These are phyloP conservation scores for Sphaerobolus stellatus DNA, from an alignment of 1,284 basidiomycete species.

Conservation along the genomic window DNA sequence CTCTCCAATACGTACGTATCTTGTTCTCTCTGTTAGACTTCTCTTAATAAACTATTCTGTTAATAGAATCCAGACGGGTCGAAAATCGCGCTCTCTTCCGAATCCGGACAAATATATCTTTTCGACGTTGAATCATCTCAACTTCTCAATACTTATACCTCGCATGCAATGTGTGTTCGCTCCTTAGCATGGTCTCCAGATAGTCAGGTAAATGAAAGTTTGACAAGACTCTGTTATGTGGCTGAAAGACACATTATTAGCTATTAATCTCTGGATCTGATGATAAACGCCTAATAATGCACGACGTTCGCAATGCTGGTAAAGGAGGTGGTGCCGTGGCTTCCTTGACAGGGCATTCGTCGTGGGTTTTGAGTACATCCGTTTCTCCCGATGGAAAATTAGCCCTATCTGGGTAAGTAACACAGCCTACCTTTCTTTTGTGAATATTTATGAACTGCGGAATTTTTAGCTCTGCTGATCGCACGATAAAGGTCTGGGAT, in stretches of 20 bases:
- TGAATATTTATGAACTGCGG: neutral
- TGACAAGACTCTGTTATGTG: neutral
- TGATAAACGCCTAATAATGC: slow-evolving; percentile 82
- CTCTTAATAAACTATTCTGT: slow-evolving; percentile 15
- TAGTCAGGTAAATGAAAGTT: slow-evolving; percentile 45
- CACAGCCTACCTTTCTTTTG: neutral
- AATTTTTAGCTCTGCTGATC: slow-evolving; percentile 77
- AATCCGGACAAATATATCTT: slow-evolving; percentile 79
- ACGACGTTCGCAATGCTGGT: slow-evolving; percentile 71
- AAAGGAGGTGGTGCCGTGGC: slow-evolving; percentile 74
- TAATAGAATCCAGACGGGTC: slow-evolving; percentile 80
- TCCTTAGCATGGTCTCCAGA: slow-evolving; percentile 83
- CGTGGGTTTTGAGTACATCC: slow-evolving; percentile 81
- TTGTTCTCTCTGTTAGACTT: slow-evolving; percentile 10
- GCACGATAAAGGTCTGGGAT: slow-evolving; percentile 87
- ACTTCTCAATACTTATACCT: slow-evolving; percentile 68
- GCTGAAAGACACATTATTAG: slow-evolving; percentile 36
- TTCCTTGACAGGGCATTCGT: slow-evolving; percentile 78
- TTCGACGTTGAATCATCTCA: slow-evolving; percentile 71
- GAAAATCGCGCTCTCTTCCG: slow-evolving; percentile 73
- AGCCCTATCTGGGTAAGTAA: slow-evolving; percentile 72
- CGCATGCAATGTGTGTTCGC: slow-evolving; percentile 84
- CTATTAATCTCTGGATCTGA: slow-evolving; percentile 83
- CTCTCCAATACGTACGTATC: slow-evolving; percentile 67
- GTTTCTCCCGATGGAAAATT: slow-evolving; percentile 78